Evolutionary conservation across 2,329 filamentous ascomycete genomes (phyloP).

Genomic region (Coleophoma cylindrospora): DNA sequence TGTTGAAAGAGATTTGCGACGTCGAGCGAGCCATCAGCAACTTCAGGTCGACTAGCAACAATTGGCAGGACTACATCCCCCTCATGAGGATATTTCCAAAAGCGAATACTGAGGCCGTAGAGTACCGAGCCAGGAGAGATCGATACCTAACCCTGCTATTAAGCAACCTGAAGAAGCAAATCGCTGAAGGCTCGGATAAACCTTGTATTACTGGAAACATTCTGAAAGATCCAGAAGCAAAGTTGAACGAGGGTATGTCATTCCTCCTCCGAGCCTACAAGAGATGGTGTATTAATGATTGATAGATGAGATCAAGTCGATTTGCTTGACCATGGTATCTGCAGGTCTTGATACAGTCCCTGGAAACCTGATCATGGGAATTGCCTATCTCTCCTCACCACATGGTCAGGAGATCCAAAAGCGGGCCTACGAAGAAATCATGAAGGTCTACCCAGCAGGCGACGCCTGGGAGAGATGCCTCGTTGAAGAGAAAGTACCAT

Average conservation of each 20-base stretch:
- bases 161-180: slow-evolving; percentile 53
- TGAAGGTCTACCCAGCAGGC: slow-evolving; percentile 64
- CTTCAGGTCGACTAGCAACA: slow-evolving; percentile 74
- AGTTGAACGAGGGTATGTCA: slow-evolving; percentile 57
- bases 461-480: slow-evolving; percentile 74
- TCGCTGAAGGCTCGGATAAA: slow-evolving; percentile 57
- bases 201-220: slow-evolving; percentile 68
- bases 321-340: slow-evolving; percentile 77
- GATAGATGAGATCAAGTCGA: slow-evolving; percentile 69
- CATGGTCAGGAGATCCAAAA: slow-evolving; percentile 67
- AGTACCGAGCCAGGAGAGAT: slow-evolving; percentile 65
- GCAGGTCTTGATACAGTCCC: slow-evolving; percentile 79
- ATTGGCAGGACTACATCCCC: slow-evolving; percentile 83
- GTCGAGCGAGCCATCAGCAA: slow-evolving; percentile 74
- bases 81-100: slow-evolving; percentile 60
- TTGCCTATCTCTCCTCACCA: slow-evolving; percentile 67
- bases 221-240: slow-evolving; percentile 53
- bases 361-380: slow-evolving; percentile 73
- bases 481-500: slow-evolving; percentile 69
- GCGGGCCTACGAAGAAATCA: slow-evolving; percentile 65
- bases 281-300: slow-evolving; percentile 29
- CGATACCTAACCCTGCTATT: slow-evolving; percentile 58
- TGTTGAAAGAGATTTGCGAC: slow-evolving; percentile 68
- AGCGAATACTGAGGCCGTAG: slow-evolving; percentile 55
- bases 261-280: no score